A percentile compares a stretch with the other conserved stretches of the same genome.
Evolutionary conservation across 106 monocot species (phyloP).

Genomic region (Posidonia australis): DNA sequence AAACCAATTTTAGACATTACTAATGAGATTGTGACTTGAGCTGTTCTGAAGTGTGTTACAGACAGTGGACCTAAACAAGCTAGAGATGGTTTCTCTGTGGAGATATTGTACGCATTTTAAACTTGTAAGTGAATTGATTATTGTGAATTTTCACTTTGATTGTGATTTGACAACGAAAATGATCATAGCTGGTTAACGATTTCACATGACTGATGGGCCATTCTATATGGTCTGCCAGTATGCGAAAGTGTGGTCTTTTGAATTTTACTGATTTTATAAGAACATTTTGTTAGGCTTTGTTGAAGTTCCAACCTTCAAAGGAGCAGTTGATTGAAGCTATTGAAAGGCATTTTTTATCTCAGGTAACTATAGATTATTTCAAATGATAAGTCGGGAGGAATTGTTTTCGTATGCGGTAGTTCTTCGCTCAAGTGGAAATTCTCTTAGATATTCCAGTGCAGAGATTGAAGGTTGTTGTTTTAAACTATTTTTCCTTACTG

Average conservation of each 20-base stretch:
- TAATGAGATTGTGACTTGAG: neutral
- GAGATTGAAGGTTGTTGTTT: no score
- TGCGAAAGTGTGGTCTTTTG: neutral
- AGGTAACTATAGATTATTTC: constrained; percentile 8
- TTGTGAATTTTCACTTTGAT: neutral
- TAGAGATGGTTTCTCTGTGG: constrained; percentile 17
- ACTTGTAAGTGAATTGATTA: constrained; percentile 12
- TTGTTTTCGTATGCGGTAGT: neutral
- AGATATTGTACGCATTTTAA: constrained; percentile 18
- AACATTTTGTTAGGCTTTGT: neutral
- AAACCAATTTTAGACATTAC: neutral
- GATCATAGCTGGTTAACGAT: no score
- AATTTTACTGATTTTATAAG: neutral
- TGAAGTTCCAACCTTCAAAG: constrained; percentile 14
- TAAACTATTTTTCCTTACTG: no score
- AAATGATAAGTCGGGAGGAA: no score
- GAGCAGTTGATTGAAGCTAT: constrained; percentile 19
- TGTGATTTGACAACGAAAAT: neutral
- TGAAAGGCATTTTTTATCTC: constrained; percentile 17
- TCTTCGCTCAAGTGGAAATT: neutral
- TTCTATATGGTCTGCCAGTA: neutral
- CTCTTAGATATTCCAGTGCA: neutral
- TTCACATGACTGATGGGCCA: neutral
- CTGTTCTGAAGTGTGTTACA: neutral
- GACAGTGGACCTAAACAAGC: constrained; percentile 17